Evolutionary conservation across 2,329 filamentous ascomycete species (phyloP).

Genomic region (Epichloe amarillans): DNA sequence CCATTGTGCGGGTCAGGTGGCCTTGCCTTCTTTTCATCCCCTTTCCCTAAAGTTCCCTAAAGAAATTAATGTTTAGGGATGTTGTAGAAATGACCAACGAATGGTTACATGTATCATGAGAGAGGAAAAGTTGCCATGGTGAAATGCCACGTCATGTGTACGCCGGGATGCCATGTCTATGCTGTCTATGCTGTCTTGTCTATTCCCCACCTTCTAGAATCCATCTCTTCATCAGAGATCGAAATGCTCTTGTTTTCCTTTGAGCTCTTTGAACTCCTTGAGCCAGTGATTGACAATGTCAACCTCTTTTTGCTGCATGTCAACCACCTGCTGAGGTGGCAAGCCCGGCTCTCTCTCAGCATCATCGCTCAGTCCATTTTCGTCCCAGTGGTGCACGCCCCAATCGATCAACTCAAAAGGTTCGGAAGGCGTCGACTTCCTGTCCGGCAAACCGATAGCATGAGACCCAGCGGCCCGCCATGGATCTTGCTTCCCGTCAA

Average conservation of each 20-base stretch:
- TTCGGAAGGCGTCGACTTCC: slow-evolving; percentile 48
- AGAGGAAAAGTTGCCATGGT: no score
- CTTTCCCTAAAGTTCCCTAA: no score
- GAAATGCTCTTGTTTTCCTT: background rate
- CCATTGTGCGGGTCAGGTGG: slow-evolving; percentile 25
- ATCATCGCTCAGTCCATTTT: slow-evolving; percentile 46
- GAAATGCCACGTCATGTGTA: no score
- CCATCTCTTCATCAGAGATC: background rate
- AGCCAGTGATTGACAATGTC: slow-evolving; percentile 56
- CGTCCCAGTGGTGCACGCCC: slow-evolving; percentile 76
- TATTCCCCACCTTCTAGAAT: background rate
- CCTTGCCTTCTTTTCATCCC: slow-evolving; percentile 9
- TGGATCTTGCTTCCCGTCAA: slow-evolving; percentile 68
- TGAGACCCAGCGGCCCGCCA: slow-evolving; percentile 67
- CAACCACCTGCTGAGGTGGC: slow-evolving; percentile 43
- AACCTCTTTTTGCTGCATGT: slow-evolving; percentile 44
- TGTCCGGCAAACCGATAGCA: slow-evolving; percentile 42
- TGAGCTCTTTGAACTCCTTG: slow-evolving; percentile 30
- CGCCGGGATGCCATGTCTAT: background rate
- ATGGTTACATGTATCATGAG: no score
- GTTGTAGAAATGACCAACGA: no score
- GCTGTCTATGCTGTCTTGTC: background rate
- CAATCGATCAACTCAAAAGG: slow-evolving; percentile 60
- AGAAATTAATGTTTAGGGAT: no score
- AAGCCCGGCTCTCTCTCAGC: slow-evolving; percentile 40